These are phyloP conservation scores for Hawksworthiomyces lignivorus DNA, from an alignment of 2,329 filamentous ascomycete species.

Conservation along the genomic window DNA sequence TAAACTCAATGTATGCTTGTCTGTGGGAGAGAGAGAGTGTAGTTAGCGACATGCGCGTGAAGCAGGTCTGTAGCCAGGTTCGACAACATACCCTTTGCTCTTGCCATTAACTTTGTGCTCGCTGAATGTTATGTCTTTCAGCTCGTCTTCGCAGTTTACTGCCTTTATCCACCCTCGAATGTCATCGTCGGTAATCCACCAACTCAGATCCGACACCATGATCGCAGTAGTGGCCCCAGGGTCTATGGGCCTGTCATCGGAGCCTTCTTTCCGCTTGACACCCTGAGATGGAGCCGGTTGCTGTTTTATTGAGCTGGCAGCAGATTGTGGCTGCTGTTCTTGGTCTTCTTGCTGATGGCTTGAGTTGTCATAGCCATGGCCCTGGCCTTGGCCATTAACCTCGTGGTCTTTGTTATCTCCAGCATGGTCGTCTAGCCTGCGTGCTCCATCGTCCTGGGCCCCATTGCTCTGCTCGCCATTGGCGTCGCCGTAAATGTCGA, in stretches of 20 bases:
- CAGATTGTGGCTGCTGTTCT: not conserved
- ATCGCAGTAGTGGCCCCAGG: slow-evolving; percentile 60
- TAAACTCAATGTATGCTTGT: slow-evolving; percentile 79
- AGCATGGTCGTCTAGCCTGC: slow-evolving; percentile 21
- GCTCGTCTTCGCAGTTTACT: slow-evolving; percentile 72
- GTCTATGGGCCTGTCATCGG: slow-evolving; percentile 52
- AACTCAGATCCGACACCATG: slow-evolving; percentile 82
- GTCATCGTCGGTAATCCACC: slow-evolving; percentile 97
- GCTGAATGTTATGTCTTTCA: slow-evolving; percentile 91
- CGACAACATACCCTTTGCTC: slow-evolving; percentile 76
- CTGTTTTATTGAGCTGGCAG: slow-evolving; percentile 18
- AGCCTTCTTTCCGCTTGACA: slow-evolving; percentile 52
- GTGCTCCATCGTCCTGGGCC: slow-evolving; percentile 21
- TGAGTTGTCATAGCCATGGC: slow-evolving; percentile 16
- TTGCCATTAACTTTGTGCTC: slow-evolving; percentile 99
- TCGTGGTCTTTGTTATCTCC: slow-evolving; percentile 33
- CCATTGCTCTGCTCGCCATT: slow-evolving; percentile 34
- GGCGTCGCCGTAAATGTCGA: slow-evolving; percentile 63
- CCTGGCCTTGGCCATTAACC: slow-evolving; percentile 28
- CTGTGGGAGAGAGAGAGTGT: slow-evolving; percentile 29
- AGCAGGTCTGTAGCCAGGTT: not conserved
- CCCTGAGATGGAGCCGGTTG: slow-evolving; percentile 41
- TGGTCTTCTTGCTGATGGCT: slow-evolving; percentile 13
- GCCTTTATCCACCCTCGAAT: slow-evolving; percentile 78
- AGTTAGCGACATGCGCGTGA: too few relatives aligned